These are phyloP conservation scores for Colletotrichum cuscutae DNA, from an alignment of 2,329 filamentous ascomycete genomes.

Conservation along the genomic window DNA sequence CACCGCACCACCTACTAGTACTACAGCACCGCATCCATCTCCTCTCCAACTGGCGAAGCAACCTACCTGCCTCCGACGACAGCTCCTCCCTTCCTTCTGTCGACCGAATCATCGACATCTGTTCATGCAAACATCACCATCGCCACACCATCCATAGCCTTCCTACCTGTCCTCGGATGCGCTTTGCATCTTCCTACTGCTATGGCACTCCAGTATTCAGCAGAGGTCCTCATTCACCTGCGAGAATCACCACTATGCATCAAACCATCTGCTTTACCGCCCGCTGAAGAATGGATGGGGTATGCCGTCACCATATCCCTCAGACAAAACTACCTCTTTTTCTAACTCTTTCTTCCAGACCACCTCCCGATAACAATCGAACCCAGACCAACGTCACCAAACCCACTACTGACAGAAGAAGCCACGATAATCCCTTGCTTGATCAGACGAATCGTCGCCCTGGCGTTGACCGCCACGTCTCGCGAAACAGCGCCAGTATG, in stretches of 20 bases:
- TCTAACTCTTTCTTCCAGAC: conserved; percentile 44
- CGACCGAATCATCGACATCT: not conserved
- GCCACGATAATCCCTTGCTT: conserved; percentile 55
- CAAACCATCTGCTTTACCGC: conserved; percentile 82
- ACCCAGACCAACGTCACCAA: conserved; percentile 52
- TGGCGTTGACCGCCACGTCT: conserved; percentile 62
- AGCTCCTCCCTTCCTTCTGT: conserved; percentile 7
- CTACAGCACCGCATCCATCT: conserved; percentile 1
- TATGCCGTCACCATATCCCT: conserved; percentile 54
- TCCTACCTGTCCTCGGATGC: conserved; percentile 42
- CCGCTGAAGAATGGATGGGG: conserved; percentile 97
- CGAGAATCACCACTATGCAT: conserved; percentile 84
- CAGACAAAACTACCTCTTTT: conserved; percentile 13
- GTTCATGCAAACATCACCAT: conserved; percentile 22
- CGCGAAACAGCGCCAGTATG: conserved; percentile 68
- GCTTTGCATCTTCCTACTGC: conserved; percentile 48
- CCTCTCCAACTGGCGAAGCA: conserved; percentile 11
- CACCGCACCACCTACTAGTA: not conserved
- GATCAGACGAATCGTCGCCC: conserved; percentile 64
- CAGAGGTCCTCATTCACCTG: conserved; percentile 79
- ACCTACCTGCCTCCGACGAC: not conserved
- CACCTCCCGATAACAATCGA: conserved; percentile 57
- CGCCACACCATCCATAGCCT: conserved; percentile 22
- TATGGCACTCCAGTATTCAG: conserved; percentile 76
- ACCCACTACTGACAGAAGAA: conserved; percentile 55